Evolutionary conservation across 2,329 filamentous ascomycete genomes (phyloP).

Genomic region (Aureobasidium sp.): DNA sequence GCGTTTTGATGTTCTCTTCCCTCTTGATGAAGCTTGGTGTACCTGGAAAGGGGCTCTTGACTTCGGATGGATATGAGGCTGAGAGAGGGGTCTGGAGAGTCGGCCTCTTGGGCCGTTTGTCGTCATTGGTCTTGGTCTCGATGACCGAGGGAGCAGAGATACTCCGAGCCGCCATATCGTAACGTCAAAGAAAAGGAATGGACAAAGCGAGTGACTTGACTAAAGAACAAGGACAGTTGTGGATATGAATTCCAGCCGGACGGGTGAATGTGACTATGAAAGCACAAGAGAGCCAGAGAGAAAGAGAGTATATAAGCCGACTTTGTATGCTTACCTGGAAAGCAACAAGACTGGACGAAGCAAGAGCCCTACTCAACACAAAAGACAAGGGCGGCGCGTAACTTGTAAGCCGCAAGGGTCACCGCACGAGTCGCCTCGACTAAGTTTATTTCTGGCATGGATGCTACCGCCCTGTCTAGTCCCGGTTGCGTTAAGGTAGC

Average conservation of each 20-base stretch:
- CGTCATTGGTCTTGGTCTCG: conserved; percentile 26
- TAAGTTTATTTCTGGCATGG: conserved; percentile 8
- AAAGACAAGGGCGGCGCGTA: conserved; percentile 6
- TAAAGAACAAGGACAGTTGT: neutral
- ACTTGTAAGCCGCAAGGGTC: conserved; percentile 5
- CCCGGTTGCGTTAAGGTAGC: conserved; percentile 1
- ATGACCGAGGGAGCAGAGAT: conserved; percentile 27
- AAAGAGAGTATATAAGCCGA: conserved; percentile 9
- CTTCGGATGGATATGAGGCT: conserved; percentile 46
- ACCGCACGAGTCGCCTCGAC: conserved; percentile 4
- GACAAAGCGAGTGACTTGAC: conserved; percentile 5
- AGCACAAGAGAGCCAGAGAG: conserved; percentile 7
- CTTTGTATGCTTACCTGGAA: conserved; percentile 10
- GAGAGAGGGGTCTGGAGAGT: conserved; percentile 49
- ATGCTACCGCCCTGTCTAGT: conserved; percentile 10
- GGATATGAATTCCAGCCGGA: neutral
- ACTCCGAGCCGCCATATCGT: conserved; percentile 13
- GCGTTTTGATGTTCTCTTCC: conserved; percentile 62
- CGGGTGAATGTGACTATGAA: conserved; percentile 7
- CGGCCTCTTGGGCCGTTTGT: conserved; percentile 30
- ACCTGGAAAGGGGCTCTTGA: conserved; percentile 57
- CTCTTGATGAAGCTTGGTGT: conserved; percentile 57
- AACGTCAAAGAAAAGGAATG: neutral
- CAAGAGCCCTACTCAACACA: neutral
- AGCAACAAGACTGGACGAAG: neutral